Percentiles rank a stretch among this genome's conserved stretches.
These are phyloP conservation scores for Candida ovalis DNA, from an alignment of 805 yeast species.

Conservation along the genomic window DNA sequence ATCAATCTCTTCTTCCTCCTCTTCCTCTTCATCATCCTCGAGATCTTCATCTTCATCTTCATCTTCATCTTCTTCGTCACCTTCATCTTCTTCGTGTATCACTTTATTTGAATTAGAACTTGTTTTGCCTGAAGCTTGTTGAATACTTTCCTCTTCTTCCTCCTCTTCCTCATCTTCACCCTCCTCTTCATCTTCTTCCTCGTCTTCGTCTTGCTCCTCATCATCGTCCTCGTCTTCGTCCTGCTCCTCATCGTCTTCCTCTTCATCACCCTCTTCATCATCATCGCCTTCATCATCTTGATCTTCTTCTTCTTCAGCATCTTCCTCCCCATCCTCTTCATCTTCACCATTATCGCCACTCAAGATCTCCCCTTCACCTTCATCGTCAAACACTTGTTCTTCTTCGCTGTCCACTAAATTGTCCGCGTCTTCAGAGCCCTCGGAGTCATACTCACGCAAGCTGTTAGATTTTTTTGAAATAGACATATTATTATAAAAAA, in stretches of 20 bases:
- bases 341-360: background rate
- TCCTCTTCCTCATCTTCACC: constrained; percentile 1
- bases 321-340: background rate
- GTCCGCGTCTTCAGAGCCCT: constrained; percentile 4
- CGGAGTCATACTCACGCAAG: background rate
- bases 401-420: constrained; percentile 4
- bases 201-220: constrained; percentile 6
- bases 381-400: background rate
- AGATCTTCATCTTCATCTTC: constrained; percentile 1
- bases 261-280: background rate
- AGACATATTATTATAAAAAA: background rate
- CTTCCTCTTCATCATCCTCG: constrained; percentile 6
- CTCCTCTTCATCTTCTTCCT: constrained; percentile 4
- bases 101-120: background rate
- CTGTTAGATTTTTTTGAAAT: background rate
- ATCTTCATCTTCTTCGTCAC: background rate
- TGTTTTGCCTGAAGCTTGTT: constrained; percentile 1
- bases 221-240: constrained; percentile 2
- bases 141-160: constrained; percentile 16
- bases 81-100: background rate
- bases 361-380: background rate
- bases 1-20: constrained; percentile 12
- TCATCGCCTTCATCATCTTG: background rate
- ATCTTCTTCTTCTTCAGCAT: background rate
- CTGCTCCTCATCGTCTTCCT: constrained; percentile 2